Conservation (phyloP, 192 early-diverging fungal genomes). For the Helicostylum pulchrum region DNA sequence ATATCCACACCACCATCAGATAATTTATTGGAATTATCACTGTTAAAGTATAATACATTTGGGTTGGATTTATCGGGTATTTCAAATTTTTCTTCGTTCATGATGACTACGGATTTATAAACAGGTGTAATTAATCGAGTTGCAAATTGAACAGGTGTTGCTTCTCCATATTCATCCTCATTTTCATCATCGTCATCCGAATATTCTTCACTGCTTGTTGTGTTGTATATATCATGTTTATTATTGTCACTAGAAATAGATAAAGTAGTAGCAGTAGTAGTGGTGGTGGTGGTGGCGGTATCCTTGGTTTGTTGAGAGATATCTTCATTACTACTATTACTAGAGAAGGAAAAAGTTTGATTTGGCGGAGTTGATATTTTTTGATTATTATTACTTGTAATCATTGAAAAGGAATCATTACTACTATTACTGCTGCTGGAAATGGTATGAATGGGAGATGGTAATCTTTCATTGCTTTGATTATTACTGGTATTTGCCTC, state of each 20-base stretch:
- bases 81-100: conserved; percentile 1
- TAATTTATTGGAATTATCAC: no score
- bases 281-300: neutral
- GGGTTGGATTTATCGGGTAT: no score
- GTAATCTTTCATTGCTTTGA: no score
- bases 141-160: conserved; percentile 7
- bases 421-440: no score
- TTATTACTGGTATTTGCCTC: no score
- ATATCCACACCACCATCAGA: no score
- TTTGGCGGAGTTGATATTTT: no score
- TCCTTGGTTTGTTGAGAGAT: neutral
- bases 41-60: no score
- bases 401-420: no score
- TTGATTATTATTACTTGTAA: no score
- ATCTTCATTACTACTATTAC: neutral
- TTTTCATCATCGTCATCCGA: neutral
- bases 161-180: neutral
- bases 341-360: no score
- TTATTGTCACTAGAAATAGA: neutral
- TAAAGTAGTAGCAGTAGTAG: neutral
- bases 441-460: no score
- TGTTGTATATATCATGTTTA: neutral
- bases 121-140: conserved; percentile 9
- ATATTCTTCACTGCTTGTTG: neutral
- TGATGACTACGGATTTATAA: conserved; percentile 4